Evolutionary conservation across 78 protist species (phyloP).

Genomic region (Dictyostelium firmibasis): DNA sequence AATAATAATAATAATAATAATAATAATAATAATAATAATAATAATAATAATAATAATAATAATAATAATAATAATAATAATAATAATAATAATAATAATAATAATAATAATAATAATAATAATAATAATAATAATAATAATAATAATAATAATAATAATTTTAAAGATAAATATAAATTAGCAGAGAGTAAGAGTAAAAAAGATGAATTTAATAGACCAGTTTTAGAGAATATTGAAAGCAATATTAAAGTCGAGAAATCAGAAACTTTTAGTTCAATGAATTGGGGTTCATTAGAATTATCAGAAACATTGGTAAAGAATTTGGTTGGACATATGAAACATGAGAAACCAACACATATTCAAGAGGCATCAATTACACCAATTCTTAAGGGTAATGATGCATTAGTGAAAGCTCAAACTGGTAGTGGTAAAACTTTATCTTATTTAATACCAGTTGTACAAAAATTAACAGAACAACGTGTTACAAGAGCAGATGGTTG

Average conservation of each 20-base stretch:
- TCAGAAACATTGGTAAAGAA: conserved; percentile 9
- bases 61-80: not conserved
- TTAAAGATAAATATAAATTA: not conserved
- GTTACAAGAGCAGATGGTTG: conserved; percentile 77
- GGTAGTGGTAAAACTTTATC: conserved; percentile 97
- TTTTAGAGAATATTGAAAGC: not conserved
- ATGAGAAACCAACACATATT: conserved; percentile 48
- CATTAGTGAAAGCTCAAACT: conserved; percentile 84
- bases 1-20: not conserved
- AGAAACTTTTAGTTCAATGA: conserved; percentile 22
- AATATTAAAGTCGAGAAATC: not conserved
- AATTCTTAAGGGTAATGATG: conserved; percentile 47
- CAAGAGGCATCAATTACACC: conserved; percentile 51
- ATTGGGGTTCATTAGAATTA: conserved; percentile 22
- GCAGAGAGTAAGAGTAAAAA: not conserved
- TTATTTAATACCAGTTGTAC: conserved; percentile 89
- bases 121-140: not conserved
- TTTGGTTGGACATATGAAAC: conserved; percentile 31
- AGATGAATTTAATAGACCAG: conserved; percentile 43
- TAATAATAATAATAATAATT: not conserved
- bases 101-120: not conserved
- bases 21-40: not conserved
- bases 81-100: not conserved
- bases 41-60: not conserved
- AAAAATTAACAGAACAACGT: conserved; percentile 52